phyloP scores from a whole-genome alignment of 345 rosid genomes.

The Geranium rotundifolium region DNA sequence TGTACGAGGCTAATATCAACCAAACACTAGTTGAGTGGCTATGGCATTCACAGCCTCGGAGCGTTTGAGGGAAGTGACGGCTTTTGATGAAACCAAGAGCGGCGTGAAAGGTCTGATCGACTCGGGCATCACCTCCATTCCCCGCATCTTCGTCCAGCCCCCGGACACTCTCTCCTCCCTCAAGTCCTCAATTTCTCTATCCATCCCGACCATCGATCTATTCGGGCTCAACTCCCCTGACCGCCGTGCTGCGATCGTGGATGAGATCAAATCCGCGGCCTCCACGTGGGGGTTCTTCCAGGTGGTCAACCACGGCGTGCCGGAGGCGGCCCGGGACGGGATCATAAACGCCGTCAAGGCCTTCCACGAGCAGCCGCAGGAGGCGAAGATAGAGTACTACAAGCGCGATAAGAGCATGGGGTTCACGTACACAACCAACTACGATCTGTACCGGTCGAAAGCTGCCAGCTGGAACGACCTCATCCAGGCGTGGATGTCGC shows the following conservation, averaged over 20 bases:
- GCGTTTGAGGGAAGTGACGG: too few species aligned
- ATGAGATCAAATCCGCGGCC: slow-evolving; percentile 7
- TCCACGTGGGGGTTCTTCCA: slow-evolving; percentile 34
- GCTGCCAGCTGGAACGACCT: neutral
- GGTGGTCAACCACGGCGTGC: slow-evolving; percentile 21
- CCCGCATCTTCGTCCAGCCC: too few species aligned
- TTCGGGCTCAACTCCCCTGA: slow-evolving; percentile 3
- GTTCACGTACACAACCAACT: slow-evolving; percentile 17
- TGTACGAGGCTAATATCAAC: too few species aligned
- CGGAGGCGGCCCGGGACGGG: slow-evolving; percentile 1
- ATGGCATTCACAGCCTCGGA: too few species aligned
- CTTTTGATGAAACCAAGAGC: too few species aligned
- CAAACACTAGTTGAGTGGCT: too few species aligned
- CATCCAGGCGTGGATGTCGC: too few species aligned
- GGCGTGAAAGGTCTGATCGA: too few species aligned
- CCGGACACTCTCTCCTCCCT: too few species aligned
- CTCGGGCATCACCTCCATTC: too few species aligned
- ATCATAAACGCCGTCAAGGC: slow-evolving; percentile 9
- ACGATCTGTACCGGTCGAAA: slow-evolving; percentile 11
- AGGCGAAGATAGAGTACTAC: slow-evolving; percentile 17
- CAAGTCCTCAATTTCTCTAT: neutral
- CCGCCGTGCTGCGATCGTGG: slow-evolving; percentile 6
- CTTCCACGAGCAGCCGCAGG: slow-evolving; percentile 15
- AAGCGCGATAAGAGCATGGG: slow-evolving; percentile 2
- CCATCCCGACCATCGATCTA: slow-evolving; percentile 17